Base-by-base conservation (phyloP, 805 yeast species). In the Metschnikowia orientalis region DNA sequence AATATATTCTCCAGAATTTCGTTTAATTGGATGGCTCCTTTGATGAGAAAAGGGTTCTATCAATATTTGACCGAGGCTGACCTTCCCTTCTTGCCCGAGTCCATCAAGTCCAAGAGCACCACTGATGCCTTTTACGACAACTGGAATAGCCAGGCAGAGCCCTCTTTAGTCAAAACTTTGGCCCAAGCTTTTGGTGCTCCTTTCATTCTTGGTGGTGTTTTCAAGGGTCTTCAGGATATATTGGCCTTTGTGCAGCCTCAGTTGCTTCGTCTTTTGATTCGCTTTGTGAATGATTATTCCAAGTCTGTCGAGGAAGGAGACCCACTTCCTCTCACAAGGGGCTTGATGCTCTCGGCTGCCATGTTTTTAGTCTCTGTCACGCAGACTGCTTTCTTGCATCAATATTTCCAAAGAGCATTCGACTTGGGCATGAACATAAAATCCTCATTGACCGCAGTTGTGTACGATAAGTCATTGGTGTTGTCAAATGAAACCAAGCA, bases 21-120 rank as follows among this genome's bases (percentile, higher is more conserved):
- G 0, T 90, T 92, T 56, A 63, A 79, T 17, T 92, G 98, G 97
- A 86, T 92, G 95, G 78, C 87, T 13, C 77, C 73, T 1, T 63
- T 92, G 49, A 86, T 92, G 80, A 73, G 63, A 45, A 75, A 75
- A 33, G 97, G 97, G 10, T 82, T 81, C 49, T 62, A 68, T 25
- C 75, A 75, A 40, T 76, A 50, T 48, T 63, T 78, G 48, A 56
- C 41, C 57, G 71, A 73, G 45, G 57, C 63, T 2, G 97, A 90
- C 57, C 72, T 90, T 39, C 96, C 95, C 11, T 71, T 75, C 11
- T 71, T 92, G 31, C 96, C 97, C 8, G 56, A 60, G 2, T 73
- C 71, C 22, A 74, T 85, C 44, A 76, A 72, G 35, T 69, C 95
- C 6, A 60, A 61, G 14, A 55, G 56, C 19, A 68, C 81, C 12